Conservation (phyloP, 306 rosid species). For the Prunus kanzakura region DNA sequence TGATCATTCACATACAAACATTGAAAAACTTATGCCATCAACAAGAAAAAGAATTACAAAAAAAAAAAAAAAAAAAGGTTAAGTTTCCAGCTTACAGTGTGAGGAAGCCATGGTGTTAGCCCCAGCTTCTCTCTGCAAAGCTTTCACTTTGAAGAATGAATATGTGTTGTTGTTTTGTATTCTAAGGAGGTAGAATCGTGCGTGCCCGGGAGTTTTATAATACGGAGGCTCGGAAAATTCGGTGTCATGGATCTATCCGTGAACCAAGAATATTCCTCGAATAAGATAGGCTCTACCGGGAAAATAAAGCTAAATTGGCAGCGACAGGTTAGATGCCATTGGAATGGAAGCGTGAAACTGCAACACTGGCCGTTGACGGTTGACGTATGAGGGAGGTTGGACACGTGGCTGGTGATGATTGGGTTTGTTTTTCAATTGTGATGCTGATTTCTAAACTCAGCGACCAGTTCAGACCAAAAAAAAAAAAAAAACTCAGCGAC, state of each 20-base stretch:
- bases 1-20: not conserved
- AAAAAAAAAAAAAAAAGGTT: not conserved
- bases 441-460: not conserved
- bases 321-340: not conserved
- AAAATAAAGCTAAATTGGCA: not conserved
- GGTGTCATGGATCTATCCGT: conserved; percentile 2
- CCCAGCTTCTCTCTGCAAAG: conserved; percentile 9
- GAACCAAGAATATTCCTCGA: conserved; percentile 21
- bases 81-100: conserved; percentile 33
- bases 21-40: not conserved
- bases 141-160: not conserved
- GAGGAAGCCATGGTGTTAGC: conserved; percentile 27
- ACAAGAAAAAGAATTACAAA: not conserved
- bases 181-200: not conserved
- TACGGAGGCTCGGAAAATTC: not conserved
- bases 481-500: too few relatives aligned
- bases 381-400: not conserved
- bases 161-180: not conserved
- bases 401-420: not conserved
- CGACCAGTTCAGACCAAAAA: too few relatives aligned
- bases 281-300: not conserved
- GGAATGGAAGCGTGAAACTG: not conserved
- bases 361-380: not conserved
- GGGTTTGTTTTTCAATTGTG: not conserved
- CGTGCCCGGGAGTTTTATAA: not conserved